phyloP scores from a whole-genome alignment of 768 basidiomycete species.

The Vararia minispora region DNA sequence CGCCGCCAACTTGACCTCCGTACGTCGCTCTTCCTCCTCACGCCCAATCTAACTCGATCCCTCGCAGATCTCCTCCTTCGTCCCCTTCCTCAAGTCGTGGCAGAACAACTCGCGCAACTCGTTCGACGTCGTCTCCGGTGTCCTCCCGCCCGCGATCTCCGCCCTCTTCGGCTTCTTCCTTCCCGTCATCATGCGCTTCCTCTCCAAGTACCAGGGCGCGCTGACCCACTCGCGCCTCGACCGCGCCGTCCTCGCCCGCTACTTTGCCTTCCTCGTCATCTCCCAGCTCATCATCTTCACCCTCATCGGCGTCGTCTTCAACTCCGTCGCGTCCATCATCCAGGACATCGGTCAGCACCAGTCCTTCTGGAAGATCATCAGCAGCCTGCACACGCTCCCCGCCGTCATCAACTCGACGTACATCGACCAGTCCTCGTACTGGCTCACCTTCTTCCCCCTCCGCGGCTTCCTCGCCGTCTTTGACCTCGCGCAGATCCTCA shows the following conservation, averaged over 20 bases:
- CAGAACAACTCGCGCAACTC: constrained; percentile 42
- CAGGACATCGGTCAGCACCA: constrained; percentile 35
- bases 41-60: constrained; percentile 5
- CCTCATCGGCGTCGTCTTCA: constrained; percentile 79
- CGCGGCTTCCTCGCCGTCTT: constrained; percentile 93
- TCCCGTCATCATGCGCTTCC: constrained; percentile 83
- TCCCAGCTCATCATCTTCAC: constrained; percentile 93
- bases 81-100: constrained; percentile 72
- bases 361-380: constrained; percentile 34
- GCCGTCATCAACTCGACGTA: constrained; percentile 75
- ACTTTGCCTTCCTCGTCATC: constrained; percentile 89
- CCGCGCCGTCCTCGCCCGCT: constrained; percentile 84
- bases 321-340: constrained; percentile 30
- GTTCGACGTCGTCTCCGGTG: constrained; percentile 85
- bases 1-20: constrained; percentile 80
- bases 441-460: constrained; percentile 89
- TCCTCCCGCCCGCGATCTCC: constrained; percentile 82
- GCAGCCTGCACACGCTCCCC: constrained; percentile 43
- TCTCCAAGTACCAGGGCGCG: constrained; percentile 59
- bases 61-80: constrained; percentile 47
- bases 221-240: constrained; percentile 73
- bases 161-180: constrained; percentile 85
- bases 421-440: constrained; percentile 83
- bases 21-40: constrained; percentile 25
- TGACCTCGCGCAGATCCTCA: constrained; percentile 92